Base-by-base conservation (phyloP, 73 alveolate species). In the Stentor roeselii region DNA sequence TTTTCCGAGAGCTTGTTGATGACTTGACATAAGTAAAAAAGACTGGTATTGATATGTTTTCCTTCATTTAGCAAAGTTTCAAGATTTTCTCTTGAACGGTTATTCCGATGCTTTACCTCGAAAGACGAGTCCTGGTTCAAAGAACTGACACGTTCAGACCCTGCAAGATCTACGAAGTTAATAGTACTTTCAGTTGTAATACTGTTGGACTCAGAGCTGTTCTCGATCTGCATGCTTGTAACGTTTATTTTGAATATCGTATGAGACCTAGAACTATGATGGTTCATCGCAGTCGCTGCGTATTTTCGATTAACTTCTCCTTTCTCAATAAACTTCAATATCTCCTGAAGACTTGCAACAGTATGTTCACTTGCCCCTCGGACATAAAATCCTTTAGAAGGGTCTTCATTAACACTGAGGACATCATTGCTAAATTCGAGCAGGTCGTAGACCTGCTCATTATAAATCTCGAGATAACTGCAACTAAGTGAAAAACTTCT, bases 91-190 rank as follows among this genome's bases (percentile, higher is more conserved):
- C 94, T 92, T 90, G 92, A 91, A 4, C 95, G n/a, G n/a, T n/a
- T n/a, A n/a, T n/a, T n/a, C n/a, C n/a, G n/a, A n/a, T n/a, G n/a
- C n/a, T n/a, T n/a, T n/a, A n/a, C n/a, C n/a, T n/a, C n/a, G n/a
- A n/a, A n/a, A n/a, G n/a, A n/a, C n/a, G n/a, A n/a, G n/a, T n/a
- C n/a, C n/a, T n/a, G n/a, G n/a, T n/a, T n/a, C n/a, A n/a, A n/a
- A n/a, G n/a, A n/a, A n/a, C n/a, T 60, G 35, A 95, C 86, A 78
- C 90, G 92, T 83, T 95, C 98, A 74, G 97, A 90, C 60, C 98
- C 98, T 59, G 96, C 98, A 21, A 95, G 85, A 88, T 95, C 98
- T 3, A 95, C 98, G 60, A 95, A 87, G 82, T 92, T 91, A 36
- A 95, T 84, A 38, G 86, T 84, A 15, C 97, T 95, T 0, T 90